Evolutionary conservation across 2,329 filamentous ascomycete species (phyloP), one percentile per base, ranked within the genome.

Genomic region (Akanthomyces muscarius): DNA sequence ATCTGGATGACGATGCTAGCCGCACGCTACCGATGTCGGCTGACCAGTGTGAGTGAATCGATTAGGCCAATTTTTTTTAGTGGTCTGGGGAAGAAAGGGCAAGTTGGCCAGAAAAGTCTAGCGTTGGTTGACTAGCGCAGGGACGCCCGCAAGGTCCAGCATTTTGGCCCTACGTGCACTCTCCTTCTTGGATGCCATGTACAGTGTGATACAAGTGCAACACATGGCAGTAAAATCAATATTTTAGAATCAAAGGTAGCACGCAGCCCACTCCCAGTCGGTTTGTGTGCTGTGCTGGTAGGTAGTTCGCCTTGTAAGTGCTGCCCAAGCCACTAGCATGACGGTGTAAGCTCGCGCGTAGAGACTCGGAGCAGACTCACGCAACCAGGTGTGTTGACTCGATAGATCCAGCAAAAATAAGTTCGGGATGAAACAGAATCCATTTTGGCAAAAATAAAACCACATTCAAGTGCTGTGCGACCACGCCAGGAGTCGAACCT

Each of bases 401-500:
- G 16, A 10, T 7, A 4, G 23, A 14, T 25, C 13, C 18, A 21
- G 30, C 30, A 52, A 52, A 53, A 38, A 38, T 5, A 16, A 16
- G 7, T 4, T 5, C 25, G 2, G 2, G 16, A 16, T 4, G 25
- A 10, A 2, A 5, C 13, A 7, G 5, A 16, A 28, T 10, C 13
- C 13, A 33, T 23, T 47, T 42, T n/a, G 16, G 42, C 51, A 61
- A 61, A 61, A 61, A 61, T 30, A 28, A 55, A 41, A 48, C 16
- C 51, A 55, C 59, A 48, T 47, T 30, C 3, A 3, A 23, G 4
- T 8, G 14, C 4, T 0, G 6, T 55, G 51, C 73, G 75, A 77
- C 75, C 75, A 74, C 75, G 74, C 73, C 75, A 77, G 75, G 75
- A 77, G 70, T 77, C 74, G 75, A 76, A 76, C 74, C 75, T 76